A percentile compares a stretch with the other conserved stretches of the same genome.
Evolutionary conservation across 2,329 filamentous ascomycete genomes (phyloP).

Genomic region (Ophiostoma quercus): DNA sequence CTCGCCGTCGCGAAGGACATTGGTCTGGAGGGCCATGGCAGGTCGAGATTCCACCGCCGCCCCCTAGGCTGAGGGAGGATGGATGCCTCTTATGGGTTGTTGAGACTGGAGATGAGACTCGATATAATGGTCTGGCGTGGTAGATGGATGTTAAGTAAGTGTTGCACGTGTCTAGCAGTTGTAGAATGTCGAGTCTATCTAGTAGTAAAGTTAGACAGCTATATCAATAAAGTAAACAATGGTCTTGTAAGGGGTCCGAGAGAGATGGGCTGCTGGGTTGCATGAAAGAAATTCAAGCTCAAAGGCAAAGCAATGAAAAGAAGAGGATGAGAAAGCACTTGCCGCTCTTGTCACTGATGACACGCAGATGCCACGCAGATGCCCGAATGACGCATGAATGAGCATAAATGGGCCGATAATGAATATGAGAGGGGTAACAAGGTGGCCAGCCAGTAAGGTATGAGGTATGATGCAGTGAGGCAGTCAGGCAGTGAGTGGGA

Average conservation of each 20-base stretch:
- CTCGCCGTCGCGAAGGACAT: slow-evolving; percentile 48
- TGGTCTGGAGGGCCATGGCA: slow-evolving; percentile 51
- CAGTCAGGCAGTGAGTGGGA: not conserved
- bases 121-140: not conserved
- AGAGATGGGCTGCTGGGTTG: too few species aligned
- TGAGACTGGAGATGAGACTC: not conserved
- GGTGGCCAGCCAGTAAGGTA: not conserved
- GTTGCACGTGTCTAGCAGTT: not conserved
- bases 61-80: slow-evolving; percentile 12
- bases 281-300: too few species aligned
- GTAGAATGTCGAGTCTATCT: not conserved
- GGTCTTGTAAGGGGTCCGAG: too few species aligned
- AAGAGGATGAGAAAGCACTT: not conserved
- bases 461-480: not conserved
- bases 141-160: not conserved
- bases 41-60: slow-evolving; percentile 14
- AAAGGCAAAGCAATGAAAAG: not conserved
- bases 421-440: not conserved
- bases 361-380: not conserved
- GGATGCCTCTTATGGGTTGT: not conserved
- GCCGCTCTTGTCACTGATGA: not conserved
- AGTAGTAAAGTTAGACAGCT: not conserved
- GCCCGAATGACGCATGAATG: not conserved
- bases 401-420: not conserved
- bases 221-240: not conserved